Percentiles rank a stretch among this genome's conserved stretches.
phyloP scores from a whole-genome alignment of 1,284 basidiomycete species.

The Leccinum olivaceoglutinosum region DNA sequence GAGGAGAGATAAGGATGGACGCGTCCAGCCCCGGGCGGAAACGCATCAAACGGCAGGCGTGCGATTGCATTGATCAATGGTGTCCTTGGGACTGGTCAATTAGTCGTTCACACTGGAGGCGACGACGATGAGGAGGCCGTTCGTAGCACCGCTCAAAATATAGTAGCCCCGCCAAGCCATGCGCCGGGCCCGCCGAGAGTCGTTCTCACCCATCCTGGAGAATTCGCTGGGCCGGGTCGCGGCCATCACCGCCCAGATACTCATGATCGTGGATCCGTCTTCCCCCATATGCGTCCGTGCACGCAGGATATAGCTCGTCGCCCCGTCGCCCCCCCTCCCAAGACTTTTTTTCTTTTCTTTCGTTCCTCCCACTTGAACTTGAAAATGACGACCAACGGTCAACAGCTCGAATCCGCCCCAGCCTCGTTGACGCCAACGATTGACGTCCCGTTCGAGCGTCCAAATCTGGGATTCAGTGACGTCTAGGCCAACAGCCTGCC shows the following conservation, averaged over 20 bases:
- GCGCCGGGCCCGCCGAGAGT: neutral
- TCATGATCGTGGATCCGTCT: neutral
- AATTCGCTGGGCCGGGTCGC: neutral
- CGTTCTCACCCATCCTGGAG: neutral
- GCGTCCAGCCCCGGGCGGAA: neutral
- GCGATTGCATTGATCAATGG: neutral
- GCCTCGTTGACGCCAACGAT: constrained; percentile 18
- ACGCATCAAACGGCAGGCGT: neutral
- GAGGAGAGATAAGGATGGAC: neutral
- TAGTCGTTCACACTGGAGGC: neutral
- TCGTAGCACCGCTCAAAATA: neutral
- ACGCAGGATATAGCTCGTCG: neutral
- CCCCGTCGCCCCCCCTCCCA: neutral
- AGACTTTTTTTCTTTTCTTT: neutral
- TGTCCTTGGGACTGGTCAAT: neutral
- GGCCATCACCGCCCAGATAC: neutral
- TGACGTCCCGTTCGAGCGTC: constrained; percentile 15
- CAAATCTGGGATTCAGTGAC: neutral
- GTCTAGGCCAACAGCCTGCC: neutral
- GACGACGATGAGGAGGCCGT: neutral
- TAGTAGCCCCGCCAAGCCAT: neutral
- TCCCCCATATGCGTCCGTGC: neutral
- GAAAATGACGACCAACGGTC: neutral
- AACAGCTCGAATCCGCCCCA: constrained; percentile 7
- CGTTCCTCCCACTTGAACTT: constrained; percentile 1